These are phyloP conservation scores for Erodium trifolium DNA, from an alignment of 441 rosid species.

Conservation along the genomic window DNA sequence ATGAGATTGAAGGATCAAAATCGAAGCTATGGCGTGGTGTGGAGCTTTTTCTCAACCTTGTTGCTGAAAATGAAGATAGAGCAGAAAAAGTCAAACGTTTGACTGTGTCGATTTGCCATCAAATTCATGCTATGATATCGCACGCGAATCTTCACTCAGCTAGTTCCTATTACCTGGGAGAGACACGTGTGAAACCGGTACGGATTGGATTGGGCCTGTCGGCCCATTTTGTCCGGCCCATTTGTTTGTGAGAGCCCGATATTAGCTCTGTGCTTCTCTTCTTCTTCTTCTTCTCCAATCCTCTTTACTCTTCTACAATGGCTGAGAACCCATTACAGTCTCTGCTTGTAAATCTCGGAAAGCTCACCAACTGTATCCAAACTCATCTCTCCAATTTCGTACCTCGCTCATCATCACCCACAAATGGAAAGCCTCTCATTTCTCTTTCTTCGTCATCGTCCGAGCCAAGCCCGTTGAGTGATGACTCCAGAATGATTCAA, in stretches of 20 bases:
- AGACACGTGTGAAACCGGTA: not conserved
- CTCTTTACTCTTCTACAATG: constrained; percentile 21
- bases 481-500: constrained; percentile 19
- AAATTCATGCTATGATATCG: too few relatives aligned
- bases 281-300: too few relatives aligned
- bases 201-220: not conserved
- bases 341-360: constrained; percentile 37
- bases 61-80: too few relatives aligned
- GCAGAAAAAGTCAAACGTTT: not conserved
- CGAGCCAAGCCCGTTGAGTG: constrained; percentile 19
- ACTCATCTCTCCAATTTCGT: constrained; percentile 47
- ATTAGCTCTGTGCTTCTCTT: too few relatives aligned
- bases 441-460: constrained; percentile 33
- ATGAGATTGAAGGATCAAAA: not conserved
- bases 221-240: not conserved
- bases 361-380: constrained; percentile 44
- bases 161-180: not conserved
- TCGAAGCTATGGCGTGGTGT: not conserved
- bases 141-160: not conserved
- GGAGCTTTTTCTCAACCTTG: not conserved
- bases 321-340: constrained; percentile 45
- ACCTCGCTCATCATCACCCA: constrained; percentile 14
- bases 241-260: not conserved
- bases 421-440: constrained; percentile 25
- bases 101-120: not conserved